Percentiles rank a stretch among this genome's conserved stretches.
phyloP scores from a whole-genome alignment of 1,139 yeast genomes.

The Suhomyces maxii region DNA sequence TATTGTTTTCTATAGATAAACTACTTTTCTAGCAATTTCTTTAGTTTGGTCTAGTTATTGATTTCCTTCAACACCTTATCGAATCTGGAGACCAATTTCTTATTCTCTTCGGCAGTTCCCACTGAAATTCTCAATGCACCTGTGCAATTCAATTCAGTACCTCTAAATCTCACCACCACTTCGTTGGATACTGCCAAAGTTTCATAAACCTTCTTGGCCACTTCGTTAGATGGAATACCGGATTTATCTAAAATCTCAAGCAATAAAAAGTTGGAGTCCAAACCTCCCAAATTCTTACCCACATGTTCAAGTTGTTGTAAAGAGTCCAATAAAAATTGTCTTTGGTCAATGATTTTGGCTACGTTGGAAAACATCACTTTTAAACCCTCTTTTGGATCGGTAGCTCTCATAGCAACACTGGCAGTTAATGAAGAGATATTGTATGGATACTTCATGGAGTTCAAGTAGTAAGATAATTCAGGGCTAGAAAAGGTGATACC shows the following conservation, averaged over 20 bases:
- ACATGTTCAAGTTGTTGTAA: constrained; percentile 59
- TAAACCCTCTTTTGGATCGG: constrained; percentile 54
- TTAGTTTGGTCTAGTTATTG: constrained; percentile 1
- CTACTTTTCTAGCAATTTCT: no score
- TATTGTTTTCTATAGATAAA: no score
- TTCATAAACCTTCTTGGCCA: constrained; percentile 67
- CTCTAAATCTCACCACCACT: constrained; percentile 89
- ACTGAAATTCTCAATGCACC: constrained; percentile 87
- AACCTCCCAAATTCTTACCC: constrained; percentile 80
- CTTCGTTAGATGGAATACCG: constrained; percentile 65
- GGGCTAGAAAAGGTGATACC: constrained; percentile 74
- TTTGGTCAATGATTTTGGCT: constrained; percentile 51
- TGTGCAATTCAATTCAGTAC: constrained; percentile 80
- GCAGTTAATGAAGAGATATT: constrained; percentile 86
- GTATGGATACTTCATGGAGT: constrained; percentile 94
- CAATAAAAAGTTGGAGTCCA: constrained; percentile 82
- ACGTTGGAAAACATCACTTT: constrained; percentile 58
- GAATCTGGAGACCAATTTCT: constrained; percentile 53
- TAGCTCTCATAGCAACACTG: constrained; percentile 71
- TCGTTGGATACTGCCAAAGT: constrained; percentile 67
- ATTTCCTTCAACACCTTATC: constrained; percentile 19
- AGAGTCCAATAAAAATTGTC: constrained; percentile 51
- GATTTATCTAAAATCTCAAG: constrained; percentile 63
- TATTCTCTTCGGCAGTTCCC: constrained; percentile 80
- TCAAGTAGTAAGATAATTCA: constrained; percentile 64